Conservation (phyloP, 2,329 filamentous ascomycete genomes). For the Zymoseptoria passerinii region DNA sequence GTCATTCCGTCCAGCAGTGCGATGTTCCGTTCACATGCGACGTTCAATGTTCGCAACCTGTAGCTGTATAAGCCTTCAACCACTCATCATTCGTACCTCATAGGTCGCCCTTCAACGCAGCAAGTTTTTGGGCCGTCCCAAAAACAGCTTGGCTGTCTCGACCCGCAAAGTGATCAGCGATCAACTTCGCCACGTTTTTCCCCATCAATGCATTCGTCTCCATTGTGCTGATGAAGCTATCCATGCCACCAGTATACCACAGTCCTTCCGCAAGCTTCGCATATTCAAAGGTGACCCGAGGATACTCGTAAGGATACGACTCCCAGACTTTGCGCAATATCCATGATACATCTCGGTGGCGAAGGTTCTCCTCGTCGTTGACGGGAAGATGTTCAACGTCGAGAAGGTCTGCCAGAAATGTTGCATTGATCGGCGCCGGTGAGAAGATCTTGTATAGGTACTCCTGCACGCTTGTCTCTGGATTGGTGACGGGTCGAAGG, state of each 20-base stretch:
- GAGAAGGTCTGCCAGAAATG: constrained; percentile 44
- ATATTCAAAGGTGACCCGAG: constrained; percentile 80
- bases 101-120: background rate
- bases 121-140: background rate
- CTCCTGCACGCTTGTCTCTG: constrained; percentile 31
- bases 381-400: constrained; percentile 21
- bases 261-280: constrained; percentile 57
- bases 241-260: constrained; percentile 64
- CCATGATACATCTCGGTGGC: constrained; percentile 56
- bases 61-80: background rate
- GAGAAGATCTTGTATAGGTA: constrained; percentile 63
- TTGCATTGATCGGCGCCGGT: constrained; percentile 38
- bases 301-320: constrained; percentile 77
- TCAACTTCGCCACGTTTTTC: constrained; percentile 67
- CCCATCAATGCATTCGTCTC: constrained; percentile 92
- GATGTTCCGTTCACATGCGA: background rate
- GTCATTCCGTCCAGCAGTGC: background rate
- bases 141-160: background rate
- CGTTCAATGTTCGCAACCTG: background rate
- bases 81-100: background rate
- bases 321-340: constrained; percentile 69
- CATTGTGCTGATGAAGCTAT: constrained; percentile 95
- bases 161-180: constrained; percentile 44
- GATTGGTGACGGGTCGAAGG: constrained; percentile 55
- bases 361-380: constrained; percentile 25